A percentile compares a stretch with the other conserved stretches of the same genome.
Evolutionary conservation across 192 early-diverging fungal genomes (phyloP).

Genomic region (Backusella liffmaniae): DNA sequence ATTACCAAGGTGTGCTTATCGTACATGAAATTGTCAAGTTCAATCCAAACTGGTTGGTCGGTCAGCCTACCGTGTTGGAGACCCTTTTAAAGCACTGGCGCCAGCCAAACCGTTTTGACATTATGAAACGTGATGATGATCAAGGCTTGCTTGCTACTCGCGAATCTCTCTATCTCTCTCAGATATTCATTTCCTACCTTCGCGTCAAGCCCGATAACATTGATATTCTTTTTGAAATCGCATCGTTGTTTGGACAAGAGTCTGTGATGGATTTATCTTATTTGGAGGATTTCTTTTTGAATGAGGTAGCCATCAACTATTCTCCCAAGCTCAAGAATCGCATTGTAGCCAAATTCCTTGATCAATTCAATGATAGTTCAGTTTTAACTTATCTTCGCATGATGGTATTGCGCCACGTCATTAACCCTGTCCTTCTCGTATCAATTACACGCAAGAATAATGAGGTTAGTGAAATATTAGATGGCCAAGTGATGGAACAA

Average conservation of each 20-base stretch:
- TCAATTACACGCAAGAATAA: slow-evolving; percentile 52
- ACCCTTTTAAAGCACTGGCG: slow-evolving; percentile 51
- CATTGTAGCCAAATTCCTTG: slow-evolving; percentile 77
- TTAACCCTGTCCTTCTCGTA: slow-evolving; percentile 85
- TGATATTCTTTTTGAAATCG: slow-evolving; percentile 71
- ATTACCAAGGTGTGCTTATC: slow-evolving; percentile 60
- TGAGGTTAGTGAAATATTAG: slow-evolving; percentile 55
- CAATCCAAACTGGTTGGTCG: slow-evolving; percentile 52
- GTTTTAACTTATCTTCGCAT: slow-evolving; percentile 68
- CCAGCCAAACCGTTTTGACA: slow-evolving; percentile 40
- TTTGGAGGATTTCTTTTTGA: slow-evolving; percentile 67
- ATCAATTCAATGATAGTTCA: slow-evolving; percentile 60
- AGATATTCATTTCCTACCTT: slow-evolving; percentile 72
- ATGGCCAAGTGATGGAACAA: slow-evolving; percentile 55
- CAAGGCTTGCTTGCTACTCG: slow-evolving; percentile 37
- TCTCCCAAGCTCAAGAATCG: slow-evolving; percentile 56
- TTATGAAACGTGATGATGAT: slow-evolving; percentile 45
- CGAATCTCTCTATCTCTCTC: slow-evolving; percentile 62
- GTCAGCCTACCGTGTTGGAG: slow-evolving; percentile 47
- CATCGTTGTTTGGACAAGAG: slow-evolving; percentile 66
- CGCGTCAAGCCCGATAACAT: slow-evolving; percentile 61
- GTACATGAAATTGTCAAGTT: slow-evolving; percentile 53
- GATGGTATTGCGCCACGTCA: slow-evolving; percentile 70
- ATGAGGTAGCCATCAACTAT: slow-evolving; percentile 63
- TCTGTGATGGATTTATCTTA: slow-evolving; percentile 64